Conservation (phyloP, 768 basidiomycete genomes). For the Russula foetens region DNA sequence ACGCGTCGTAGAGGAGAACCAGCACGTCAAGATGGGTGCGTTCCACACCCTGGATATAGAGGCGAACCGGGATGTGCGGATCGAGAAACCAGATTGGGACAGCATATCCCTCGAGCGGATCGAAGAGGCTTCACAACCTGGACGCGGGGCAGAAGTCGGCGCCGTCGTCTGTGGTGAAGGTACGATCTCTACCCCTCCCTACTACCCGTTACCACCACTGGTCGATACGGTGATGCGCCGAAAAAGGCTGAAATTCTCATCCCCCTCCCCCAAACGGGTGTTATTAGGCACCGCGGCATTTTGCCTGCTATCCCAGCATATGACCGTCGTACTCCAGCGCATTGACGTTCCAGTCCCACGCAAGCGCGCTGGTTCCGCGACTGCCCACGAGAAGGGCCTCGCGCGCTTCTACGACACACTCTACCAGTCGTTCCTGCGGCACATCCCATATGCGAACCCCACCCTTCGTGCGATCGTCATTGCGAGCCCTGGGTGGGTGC, state of each 20-base stretch:
- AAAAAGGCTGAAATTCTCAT: background rate
- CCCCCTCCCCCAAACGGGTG: background rate
- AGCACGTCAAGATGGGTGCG: slow-evolving; percentile 84
- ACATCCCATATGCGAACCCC: slow-evolving; percentile 74
- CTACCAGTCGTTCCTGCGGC: slow-evolving; percentile 80
- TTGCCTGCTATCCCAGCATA: slow-evolving; percentile 92
- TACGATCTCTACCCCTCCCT: slow-evolving; percentile 14
- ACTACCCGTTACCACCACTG: too few relatives aligned
- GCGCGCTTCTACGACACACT: slow-evolving; percentile 74
- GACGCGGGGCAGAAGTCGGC: slow-evolving; percentile 91
- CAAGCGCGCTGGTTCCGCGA: slow-evolving; percentile 74
- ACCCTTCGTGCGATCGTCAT: slow-evolving; percentile 86
- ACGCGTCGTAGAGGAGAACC: slow-evolving; percentile 77
- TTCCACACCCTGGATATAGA: slow-evolving; percentile 95
- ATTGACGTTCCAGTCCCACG: slow-evolving; percentile 85
- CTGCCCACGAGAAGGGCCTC: slow-evolving; percentile 90
- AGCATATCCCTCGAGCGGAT: slow-evolving; percentile 76
- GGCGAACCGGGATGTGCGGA: slow-evolving; percentile 79
- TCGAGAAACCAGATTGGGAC: slow-evolving; percentile 95
- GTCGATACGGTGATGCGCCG: too few relatives aligned
- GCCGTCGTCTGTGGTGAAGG: slow-evolving; percentile 95
- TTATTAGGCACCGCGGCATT: slow-evolving; percentile 72
- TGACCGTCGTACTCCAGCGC: slow-evolving; percentile 89
- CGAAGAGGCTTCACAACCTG: slow-evolving; percentile 85
- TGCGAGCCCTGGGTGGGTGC: slow-evolving; percentile 94